Evolutionary conservation across 2,329 filamentous ascomycete species (phyloP).

Genomic region (Teratosphaeria pseudoeucalypti): DNA sequence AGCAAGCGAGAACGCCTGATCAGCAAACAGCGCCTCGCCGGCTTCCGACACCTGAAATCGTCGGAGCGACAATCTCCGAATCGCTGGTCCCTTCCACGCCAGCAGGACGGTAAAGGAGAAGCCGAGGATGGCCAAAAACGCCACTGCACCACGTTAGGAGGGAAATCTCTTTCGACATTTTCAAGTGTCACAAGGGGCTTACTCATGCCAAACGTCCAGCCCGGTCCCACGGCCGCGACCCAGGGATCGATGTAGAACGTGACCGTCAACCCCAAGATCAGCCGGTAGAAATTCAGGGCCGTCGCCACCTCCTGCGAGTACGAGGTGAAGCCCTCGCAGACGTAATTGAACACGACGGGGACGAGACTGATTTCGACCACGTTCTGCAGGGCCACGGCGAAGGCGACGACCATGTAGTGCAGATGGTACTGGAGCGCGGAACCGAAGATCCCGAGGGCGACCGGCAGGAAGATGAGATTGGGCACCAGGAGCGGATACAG

Average conservation of each 20-base stretch:
- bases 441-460: slow-evolving; percentile 30
- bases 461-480: slow-evolving; percentile 17
- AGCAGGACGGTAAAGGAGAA: not conserved
- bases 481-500: slow-evolving; percentile 18
- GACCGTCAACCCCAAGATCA: slow-evolving; percentile 5
- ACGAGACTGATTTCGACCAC: slow-evolving; percentile 26
- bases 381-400: slow-evolving; percentile 32
- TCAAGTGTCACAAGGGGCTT: not conserved
- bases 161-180: not conserved
- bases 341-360: slow-evolving; percentile 26
- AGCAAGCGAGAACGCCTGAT: not conserved
- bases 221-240: slow-evolving; percentile 3
- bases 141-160: not conserved
- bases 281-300: slow-evolving; percentile 22
- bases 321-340: slow-evolving; percentile 26
- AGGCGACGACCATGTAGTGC: slow-evolving; percentile 31
- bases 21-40: not conserved
- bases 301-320: slow-evolving; percentile 29
- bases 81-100: not conserved
- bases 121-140: slow-evolving; percentile 4
- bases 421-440: slow-evolving; percentile 31
- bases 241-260: slow-evolving; percentile 6
- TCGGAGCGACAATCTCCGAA: not conserved
- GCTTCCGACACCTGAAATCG: not conserved
- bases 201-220: slow-evolving; percentile 7